Percentiles rank a stretch among this genome's conserved stretches.
Evolutionary conservation across 2,329 filamentous ascomycete species (phyloP).

Genomic region (Nakataea oryzae): DNA sequence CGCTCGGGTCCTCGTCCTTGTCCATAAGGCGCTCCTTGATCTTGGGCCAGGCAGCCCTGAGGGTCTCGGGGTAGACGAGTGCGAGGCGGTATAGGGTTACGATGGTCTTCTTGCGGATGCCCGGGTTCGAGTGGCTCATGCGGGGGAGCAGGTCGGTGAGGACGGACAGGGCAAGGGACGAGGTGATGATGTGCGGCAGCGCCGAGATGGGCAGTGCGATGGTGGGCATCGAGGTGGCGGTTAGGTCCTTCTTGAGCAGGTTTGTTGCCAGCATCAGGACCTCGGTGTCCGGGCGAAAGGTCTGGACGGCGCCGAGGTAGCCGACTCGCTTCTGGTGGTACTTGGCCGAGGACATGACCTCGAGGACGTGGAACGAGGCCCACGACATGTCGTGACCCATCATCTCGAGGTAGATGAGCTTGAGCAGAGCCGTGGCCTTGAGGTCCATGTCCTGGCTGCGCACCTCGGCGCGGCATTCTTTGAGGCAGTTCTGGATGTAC

Average conservation of each 20-base stretch:
- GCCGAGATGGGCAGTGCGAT: slow-evolving; percentile 81
- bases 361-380: slow-evolving; percentile 95
- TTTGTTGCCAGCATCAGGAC: slow-evolving; percentile 97
- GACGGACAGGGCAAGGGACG: slow-evolving; percentile 82
- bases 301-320: slow-evolving; percentile 91
- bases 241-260: slow-evolving; percentile 87
- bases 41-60: slow-evolving; percentile 90
- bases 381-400: slow-evolving; percentile 99
- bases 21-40: slow-evolving; percentile 93
- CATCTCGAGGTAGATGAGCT: slow-evolving; percentile 97
- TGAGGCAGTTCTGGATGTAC: slow-evolving; percentile 86
- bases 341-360: slow-evolving; percentile 96
- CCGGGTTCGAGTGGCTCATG: slow-evolving; percentile 73
- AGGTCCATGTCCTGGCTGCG: slow-evolving; percentile 92
- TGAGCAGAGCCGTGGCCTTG: slow-evolving; percentile 91
- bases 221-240: slow-evolving; percentile 59
- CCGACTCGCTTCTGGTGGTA: slow-evolving; percentile 93
- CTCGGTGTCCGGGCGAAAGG: slow-evolving; percentile 89
- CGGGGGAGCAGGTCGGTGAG: slow-evolving; percentile 79
- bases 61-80: slow-evolving; percentile 89
- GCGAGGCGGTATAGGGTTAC: slow-evolving; percentile 90
- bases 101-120: slow-evolving; percentile 89
- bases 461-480: slow-evolving; percentile 92
- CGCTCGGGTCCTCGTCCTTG: slow-evolving; percentile 78
- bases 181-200: slow-evolving; percentile 89